A percentile compares a stretch with the other conserved stretches of the same genome.
These are phyloP conservation scores for Auricularia cornea DNA, from an alignment of 768 basidiomycete species.

Conservation along the genomic window DNA sequence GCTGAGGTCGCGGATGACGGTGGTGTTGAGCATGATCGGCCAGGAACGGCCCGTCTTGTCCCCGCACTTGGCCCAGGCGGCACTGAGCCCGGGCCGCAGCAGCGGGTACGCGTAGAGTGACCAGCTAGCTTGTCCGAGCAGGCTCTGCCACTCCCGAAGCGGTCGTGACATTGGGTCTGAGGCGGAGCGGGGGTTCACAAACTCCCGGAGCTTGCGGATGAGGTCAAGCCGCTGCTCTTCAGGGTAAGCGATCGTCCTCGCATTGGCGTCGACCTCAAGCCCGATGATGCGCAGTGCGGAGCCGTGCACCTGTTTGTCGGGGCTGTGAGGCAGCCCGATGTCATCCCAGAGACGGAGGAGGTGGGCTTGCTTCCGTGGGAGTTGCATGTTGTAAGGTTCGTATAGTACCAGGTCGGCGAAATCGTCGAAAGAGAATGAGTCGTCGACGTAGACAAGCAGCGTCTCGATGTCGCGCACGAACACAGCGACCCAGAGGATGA, in stretches of 20 bases:
- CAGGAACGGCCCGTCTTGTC: constrained; percentile 16
- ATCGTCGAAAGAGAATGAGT: constrained; percentile 17
- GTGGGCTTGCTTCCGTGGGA: constrained; percentile 26
- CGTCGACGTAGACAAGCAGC: constrained; percentile 28
- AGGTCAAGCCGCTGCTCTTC: constrained; percentile 13
- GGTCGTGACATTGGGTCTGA: constrained; percentile 7
- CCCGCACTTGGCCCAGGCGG: constrained; percentile 27
- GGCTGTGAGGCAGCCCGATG: constrained; percentile 31
- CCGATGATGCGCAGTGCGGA: constrained; percentile 28
- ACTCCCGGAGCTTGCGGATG: constrained; percentile 8
- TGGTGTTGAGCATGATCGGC: constrained; percentile 21
- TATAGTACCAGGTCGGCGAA: constrained; percentile 18
- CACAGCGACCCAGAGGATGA: constrained; percentile 32
- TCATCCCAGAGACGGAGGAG: constrained; percentile 34
- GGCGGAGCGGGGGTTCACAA: constrained; percentile 7
- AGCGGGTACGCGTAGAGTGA: constrained; percentile 31
- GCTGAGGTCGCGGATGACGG: constrained; percentile 17
- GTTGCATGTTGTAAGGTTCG: constrained; percentile 17
- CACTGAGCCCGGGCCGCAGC: constrained; percentile 24
- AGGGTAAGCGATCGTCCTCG: constrained; percentile 23
- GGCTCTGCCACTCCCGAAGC: constrained; percentile 18
- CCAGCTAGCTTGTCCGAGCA: constrained; percentile 35
- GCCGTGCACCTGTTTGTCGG: constrained; percentile 31
- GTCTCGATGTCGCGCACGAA: constrained; percentile 9
- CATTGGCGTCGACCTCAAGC: constrained; percentile 28